phyloP scores from a whole-genome alignment of 164 flowering plant genomes.

The Nymphaea thermarum region DNA sequence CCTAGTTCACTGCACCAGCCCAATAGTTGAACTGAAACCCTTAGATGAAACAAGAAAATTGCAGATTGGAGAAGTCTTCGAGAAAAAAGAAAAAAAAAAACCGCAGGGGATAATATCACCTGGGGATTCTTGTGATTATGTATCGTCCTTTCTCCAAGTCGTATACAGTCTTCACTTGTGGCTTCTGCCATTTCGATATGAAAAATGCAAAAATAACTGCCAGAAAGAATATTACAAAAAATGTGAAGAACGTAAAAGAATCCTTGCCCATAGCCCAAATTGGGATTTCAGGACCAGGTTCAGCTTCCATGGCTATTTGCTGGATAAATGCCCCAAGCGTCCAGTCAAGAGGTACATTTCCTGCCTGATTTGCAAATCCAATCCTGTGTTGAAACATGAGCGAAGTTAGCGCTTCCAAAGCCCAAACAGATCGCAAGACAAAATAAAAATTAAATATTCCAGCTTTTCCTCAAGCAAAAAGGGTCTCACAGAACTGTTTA shows the following conservation, averaged over 20 bases:
- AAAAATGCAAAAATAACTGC: constrained; percentile 24
- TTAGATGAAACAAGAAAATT: too few species aligned
- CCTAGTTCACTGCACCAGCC: too few species aligned
- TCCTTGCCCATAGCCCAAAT: constrained; percentile 20
- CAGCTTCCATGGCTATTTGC: constrained; percentile 22
- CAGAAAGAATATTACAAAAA: constrained; percentile 29
- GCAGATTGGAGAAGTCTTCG: too few species aligned
- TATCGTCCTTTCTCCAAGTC: constrained; percentile 49
- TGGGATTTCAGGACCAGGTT: constrained; percentile 14
- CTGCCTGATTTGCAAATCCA: constrained; percentile 21
- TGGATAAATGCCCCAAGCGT: constrained; percentile 40
- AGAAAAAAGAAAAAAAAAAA: too few species aligned
- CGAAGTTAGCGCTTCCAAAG: not conserved
- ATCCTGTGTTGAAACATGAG: constrained; percentile 17
- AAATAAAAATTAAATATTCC: not conserved
- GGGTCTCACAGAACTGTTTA: not conserved
- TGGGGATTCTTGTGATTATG: constrained; percentile 26
- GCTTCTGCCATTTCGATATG: constrained; percentile 28
- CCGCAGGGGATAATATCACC: constrained; percentile 7
- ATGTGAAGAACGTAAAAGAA: constrained; percentile 19
- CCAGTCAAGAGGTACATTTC: constrained; percentile 31
- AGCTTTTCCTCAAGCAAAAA: not conserved
- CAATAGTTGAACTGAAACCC: too few species aligned
- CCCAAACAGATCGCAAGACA: not conserved
- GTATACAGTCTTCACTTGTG: constrained; percentile 38